Percentiles rank a stretch among this genome's conserved stretches.
Evolutionary conservation across 495 filamentous ascomycete genomes (phyloP).

Genomic region (Neurospora sp.): DNA sequence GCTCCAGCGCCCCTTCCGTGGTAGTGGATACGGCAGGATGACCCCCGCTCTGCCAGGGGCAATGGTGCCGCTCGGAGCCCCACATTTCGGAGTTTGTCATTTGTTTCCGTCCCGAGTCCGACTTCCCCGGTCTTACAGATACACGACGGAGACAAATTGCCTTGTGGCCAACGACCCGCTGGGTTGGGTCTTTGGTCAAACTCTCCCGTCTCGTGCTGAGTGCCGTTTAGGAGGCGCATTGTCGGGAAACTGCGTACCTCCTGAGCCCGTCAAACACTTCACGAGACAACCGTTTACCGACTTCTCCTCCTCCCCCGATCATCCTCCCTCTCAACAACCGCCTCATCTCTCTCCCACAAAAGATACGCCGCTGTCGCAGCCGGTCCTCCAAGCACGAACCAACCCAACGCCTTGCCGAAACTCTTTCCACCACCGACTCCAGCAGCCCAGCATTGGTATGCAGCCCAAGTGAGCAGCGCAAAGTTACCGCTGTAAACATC

Average conservation of each 20-base stretch:
- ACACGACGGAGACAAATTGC: background rate
- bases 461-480: constrained; percentile 46
- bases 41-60: background rate
- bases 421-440: constrained; percentile 23
- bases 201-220: background rate
- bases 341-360: constrained; percentile 48
- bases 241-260: background rate
- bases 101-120: background rate
- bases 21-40: background rate
- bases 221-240: background rate
- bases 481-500: constrained; percentile 45
- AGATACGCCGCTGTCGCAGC: constrained; percentile 39
- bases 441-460: constrained; percentile 34
- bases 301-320: background rate
- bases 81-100: background rate
- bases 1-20: background rate
- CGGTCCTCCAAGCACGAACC: constrained; percentile 40
- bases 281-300: background rate
- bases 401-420: constrained; percentile 27
- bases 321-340: background rate
- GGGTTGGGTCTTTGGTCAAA: background rate
- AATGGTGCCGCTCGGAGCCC: background rate
- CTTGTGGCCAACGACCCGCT: background rate
- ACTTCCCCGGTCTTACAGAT: background rate
- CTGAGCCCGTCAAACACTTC: background rate